Evolutionary conservation across 2,329 filamentous ascomycete genomes (phyloP).

Genomic region (Colletotrichum gigasporum): DNA sequence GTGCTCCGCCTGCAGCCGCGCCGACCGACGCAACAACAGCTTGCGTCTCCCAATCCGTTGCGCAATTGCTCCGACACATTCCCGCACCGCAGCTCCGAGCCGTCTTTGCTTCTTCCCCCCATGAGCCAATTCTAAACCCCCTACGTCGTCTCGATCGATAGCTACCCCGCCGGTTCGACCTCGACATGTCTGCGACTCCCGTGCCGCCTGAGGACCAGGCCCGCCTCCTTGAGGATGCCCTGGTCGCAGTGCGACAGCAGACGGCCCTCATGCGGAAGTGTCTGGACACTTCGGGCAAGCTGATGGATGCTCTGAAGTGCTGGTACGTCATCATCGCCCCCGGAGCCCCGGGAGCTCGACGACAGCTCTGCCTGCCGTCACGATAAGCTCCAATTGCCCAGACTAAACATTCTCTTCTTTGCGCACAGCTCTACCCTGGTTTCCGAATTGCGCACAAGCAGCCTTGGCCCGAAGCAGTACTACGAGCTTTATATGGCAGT

Average conservation of each 20-base stretch:
- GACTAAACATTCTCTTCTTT: background rate
- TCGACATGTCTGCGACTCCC: conserved; percentile 58
- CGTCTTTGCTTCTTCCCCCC: conserved; percentile 9
- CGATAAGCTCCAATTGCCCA: conserved; percentile 31
- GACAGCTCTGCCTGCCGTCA: conserved; percentile 24
- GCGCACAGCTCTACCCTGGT: conserved; percentile 87
- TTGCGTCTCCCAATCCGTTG: background rate
- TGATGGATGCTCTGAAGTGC: conserved; percentile 99
- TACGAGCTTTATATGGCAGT: conserved; percentile 99
- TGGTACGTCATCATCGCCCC: conserved; percentile 70
- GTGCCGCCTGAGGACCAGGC: conserved; percentile 82
- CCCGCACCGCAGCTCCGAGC: background rate
- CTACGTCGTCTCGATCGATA: conserved; percentile 31
- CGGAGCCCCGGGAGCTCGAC: conserved; percentile 28
- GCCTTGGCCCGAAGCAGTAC: conserved; percentile 98
- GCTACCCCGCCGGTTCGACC: conserved; percentile 31
- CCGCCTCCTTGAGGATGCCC: conserved; percentile 94
- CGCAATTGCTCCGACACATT: background rate
- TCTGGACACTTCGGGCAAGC: conserved; percentile 94
- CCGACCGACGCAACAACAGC: background rate
- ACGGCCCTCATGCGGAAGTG: conserved; percentile 97
- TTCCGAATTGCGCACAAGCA: conserved; percentile 97
- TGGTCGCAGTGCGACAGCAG: conserved; percentile 96
- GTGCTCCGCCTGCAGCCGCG: background rate
- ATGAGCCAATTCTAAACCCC: conserved; percentile 21